Evolutionary conservation across 495 filamentous ascomycete genomes (phyloP), one percentile per base, ranked within the genome.

Genomic region (Podospora australis): DNA sequence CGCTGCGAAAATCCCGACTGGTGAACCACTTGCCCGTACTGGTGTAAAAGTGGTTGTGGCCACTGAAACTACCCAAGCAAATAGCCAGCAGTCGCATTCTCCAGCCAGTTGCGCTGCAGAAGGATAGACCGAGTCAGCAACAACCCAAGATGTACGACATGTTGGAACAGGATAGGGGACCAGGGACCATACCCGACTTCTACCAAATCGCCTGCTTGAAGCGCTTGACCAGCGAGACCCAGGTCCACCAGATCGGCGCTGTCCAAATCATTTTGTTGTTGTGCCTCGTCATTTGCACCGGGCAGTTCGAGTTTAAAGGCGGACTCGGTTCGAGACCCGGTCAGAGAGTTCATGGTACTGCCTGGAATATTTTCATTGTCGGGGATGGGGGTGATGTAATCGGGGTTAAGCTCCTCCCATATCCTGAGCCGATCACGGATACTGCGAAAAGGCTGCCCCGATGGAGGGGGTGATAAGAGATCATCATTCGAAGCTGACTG

Each of bases 121-220:
- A 13, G 19, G 6, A 8, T 36, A 36, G n/a, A n/a, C n/a, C n/a
- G n/a, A n/a, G n/a, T 39, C 19, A 24, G 21, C 19, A 40, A 14
- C 5, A n/a, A n/a, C n/a, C n/a, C n/a, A n/a, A n/a, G n/a, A n/a
- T n/a, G n/a, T n/a, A n/a, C n/a, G 7, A 41, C 22, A n/a, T 22
- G 9, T 8, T 22, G 35, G 46, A 39, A 13, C 25, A 30, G 26
- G 41, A 30, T 22, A 6, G 49, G 17, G 38, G 23, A 3, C 10
- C 56, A 70, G 44, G 6, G 13, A 4, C 23, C 38, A 24, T 70
- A 82, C 78, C 52, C 52, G 6, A 89, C 53, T 49, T 85, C 86
- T 2, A 90, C 78, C 47, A 94, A 62, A 60, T 94, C 89, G 10
- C 89, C 89, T 6, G 80, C 74, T 23, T 79, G 66, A 11, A 92